phyloP scores from a whole-genome alignment of 768 basidiomycete genomes.

The Russula sp. region DNA sequence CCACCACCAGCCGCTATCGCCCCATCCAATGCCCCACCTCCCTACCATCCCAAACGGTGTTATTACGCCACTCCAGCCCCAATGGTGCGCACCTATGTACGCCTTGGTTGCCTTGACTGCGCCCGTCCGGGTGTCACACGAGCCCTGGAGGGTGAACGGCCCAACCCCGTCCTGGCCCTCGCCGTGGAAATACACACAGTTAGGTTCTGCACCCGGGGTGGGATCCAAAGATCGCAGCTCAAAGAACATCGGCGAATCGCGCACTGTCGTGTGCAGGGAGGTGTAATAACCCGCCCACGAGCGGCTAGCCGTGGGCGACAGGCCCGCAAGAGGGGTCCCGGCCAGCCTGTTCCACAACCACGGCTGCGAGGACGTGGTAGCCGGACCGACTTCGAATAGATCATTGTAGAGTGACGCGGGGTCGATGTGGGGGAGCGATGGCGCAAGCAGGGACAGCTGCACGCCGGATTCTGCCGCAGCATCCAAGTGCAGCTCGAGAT shows the following conservation, averaged over 20 bases:
- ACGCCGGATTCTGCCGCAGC: not conserved
- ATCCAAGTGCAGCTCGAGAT: not conserved
- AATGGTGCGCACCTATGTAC: not conserved
- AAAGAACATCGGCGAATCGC: slow-evolving; percentile 5
- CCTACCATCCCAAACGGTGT: slow-evolving; percentile 18
- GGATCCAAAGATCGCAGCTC: not conserved
- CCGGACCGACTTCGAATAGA: not conserved
- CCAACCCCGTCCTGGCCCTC: not conserved
- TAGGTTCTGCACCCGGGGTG: not conserved
- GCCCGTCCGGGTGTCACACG: not conserved
- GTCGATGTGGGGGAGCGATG: not conserved
- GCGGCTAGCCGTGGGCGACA: not conserved
- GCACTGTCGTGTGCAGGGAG: no score
- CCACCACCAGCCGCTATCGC: slow-evolving; percentile 7
- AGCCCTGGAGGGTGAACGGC: not conserved
- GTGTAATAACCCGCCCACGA: slow-evolving; percentile 11
- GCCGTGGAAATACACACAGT: not conserved
- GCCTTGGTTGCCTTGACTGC: not conserved
- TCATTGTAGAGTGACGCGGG: not conserved
- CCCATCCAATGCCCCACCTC: not conserved
- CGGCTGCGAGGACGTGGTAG: not conserved
- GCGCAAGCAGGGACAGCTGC: not conserved
- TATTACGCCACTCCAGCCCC: not conserved
- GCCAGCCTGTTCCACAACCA: slow-evolving; percentile 9
- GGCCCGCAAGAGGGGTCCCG: slow-evolving; percentile 4